A percentile compares a stretch with the other conserved stretches of the same genome.
phyloP scores from a whole-genome alignment of 2,329 filamentous ascomycete species.

The Sporothrix pseudoabietina region DNA sequence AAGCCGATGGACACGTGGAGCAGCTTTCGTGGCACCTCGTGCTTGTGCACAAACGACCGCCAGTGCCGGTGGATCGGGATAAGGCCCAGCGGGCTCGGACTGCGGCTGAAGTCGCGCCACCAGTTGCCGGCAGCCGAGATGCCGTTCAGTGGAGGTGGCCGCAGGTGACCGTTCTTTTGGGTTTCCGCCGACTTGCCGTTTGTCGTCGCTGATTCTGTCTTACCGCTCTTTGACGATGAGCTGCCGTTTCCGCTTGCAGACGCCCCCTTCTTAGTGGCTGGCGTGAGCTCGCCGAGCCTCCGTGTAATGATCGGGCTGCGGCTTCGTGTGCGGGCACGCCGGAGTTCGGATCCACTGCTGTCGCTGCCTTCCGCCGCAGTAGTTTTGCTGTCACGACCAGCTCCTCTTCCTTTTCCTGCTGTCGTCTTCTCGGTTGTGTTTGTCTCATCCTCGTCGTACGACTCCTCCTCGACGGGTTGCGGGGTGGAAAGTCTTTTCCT shows the following conservation, averaged over 20 bases:
- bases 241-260: not conserved
- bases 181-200: conserved; percentile 35
- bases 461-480: conserved; percentile 61
- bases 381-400: not conserved
- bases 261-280: conserved; percentile 39
- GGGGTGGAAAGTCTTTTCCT: conserved; percentile 59
- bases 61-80: conserved; percentile 95
- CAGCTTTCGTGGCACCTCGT: conserved; percentile 92
- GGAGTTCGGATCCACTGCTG: conserved; percentile 53
- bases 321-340: conserved; percentile 69
- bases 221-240: conserved; percentile 37
- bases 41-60: conserved; percentile 88
- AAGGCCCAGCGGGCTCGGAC: conserved; percentile 86
- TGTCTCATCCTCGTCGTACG: conserved; percentile 53
- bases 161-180: conserved; percentile 67
- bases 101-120: conserved; percentile 87
- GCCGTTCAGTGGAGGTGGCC: conserved; percentile 61
- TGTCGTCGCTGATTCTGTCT: conserved; percentile 35
- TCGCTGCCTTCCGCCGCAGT: conserved; percentile 36
- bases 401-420: not conserved
- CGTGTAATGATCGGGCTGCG: conserved; percentile 64
- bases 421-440: not conserved
- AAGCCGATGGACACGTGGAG: conserved; percentile 97
- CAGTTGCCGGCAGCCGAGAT: conserved; percentile 52
- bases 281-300: conserved; percentile 56